phyloP scores from a whole-genome alignment of 192 early-diverging fungal species.

The Linnemannia schmuckeri region DNA sequence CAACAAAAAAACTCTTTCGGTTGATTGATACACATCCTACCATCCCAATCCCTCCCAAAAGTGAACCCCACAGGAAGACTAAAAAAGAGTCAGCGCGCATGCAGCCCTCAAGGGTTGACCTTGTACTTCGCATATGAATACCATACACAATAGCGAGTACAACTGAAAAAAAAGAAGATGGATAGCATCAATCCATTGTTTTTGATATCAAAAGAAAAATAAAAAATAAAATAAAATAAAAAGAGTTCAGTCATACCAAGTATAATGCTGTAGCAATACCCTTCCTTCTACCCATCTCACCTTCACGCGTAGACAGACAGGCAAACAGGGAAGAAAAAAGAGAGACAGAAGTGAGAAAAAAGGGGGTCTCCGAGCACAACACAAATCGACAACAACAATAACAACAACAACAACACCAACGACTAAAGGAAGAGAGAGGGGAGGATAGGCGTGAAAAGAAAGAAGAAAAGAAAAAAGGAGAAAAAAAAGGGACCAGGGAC shows the following conservation, averaged over 20 bases:
- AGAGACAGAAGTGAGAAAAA: background rate
- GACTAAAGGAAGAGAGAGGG: background rate
- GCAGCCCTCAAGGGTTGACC: background rate
- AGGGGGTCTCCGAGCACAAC: background rate
- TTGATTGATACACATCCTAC: background rate
- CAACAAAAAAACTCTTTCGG: background rate
- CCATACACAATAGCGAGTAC: background rate
- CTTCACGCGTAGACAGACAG: constrained; percentile 1
- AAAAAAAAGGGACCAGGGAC: background rate
- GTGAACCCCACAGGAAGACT: background rate
- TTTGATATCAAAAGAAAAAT: background rate
- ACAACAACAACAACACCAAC: background rate
- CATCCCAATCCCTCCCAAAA: background rate
- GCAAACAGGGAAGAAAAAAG: background rate
- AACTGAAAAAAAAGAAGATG: background rate
- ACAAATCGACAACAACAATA: background rate
- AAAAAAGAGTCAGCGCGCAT: background rate
- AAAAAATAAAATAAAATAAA: background rate
- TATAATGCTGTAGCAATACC: background rate
- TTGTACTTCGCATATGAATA: background rate
- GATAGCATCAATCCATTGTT: background rate
- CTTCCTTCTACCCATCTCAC: background rate
- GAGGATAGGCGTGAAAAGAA: background rate
- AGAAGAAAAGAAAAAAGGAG: background rate
- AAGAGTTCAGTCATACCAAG: background rate